Evolutionary conservation across 1,139 yeast genomes (phyloP).

Genomic region (Geotrichum candidum): DNA sequence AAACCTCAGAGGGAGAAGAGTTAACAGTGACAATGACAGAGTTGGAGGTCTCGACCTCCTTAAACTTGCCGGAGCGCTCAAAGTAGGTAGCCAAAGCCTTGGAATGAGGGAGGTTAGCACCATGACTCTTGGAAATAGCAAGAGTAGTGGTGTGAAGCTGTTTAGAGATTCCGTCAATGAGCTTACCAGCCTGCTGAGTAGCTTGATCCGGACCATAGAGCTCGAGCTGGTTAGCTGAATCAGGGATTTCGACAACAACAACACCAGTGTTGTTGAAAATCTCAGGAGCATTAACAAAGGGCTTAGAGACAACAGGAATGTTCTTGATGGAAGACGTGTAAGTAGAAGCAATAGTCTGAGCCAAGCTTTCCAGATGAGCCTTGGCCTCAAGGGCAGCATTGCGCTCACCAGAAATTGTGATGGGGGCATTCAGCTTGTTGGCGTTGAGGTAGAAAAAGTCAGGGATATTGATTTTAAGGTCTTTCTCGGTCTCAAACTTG

Average conservation of each 20-base stretch:
- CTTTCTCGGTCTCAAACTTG: conserved; percentile 18
- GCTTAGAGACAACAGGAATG: conserved; percentile 49
- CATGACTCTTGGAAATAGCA: conserved; percentile 84
- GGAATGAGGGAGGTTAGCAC: conserved; percentile 71
- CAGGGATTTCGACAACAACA: conserved; percentile 42
- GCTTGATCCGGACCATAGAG: conserved; percentile 61
- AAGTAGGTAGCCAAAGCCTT: conserved; percentile 66
- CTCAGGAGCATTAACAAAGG: conserved; percentile 40
- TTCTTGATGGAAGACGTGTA: conserved; percentile 38
- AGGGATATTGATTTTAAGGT: conserved; percentile 37
- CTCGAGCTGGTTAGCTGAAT: conserved; percentile 42
- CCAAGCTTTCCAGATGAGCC: conserved; percentile 43
- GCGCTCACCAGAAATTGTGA: conserved; percentile 58
- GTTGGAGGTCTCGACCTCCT: conserved; percentile 37
- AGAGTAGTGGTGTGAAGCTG: conserved; percentile 57
- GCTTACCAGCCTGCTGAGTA: conserved; percentile 54
- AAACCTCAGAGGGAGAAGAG: conserved; percentile 25
- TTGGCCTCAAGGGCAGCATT: conserved; percentile 50
- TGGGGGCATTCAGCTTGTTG: conserved; percentile 25
- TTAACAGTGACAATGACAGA: conserved; percentile 49
- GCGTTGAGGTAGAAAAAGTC: conserved; percentile 21
- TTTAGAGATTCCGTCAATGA: conserved; percentile 48
- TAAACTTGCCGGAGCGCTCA: conserved; percentile 43
- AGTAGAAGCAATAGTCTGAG: conserved; percentile 36
- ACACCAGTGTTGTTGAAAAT: conserved; percentile 55